Conservation (phyloP, 2,329 filamentous ascomycete species). For the Hypomyces rosellus region DNA sequence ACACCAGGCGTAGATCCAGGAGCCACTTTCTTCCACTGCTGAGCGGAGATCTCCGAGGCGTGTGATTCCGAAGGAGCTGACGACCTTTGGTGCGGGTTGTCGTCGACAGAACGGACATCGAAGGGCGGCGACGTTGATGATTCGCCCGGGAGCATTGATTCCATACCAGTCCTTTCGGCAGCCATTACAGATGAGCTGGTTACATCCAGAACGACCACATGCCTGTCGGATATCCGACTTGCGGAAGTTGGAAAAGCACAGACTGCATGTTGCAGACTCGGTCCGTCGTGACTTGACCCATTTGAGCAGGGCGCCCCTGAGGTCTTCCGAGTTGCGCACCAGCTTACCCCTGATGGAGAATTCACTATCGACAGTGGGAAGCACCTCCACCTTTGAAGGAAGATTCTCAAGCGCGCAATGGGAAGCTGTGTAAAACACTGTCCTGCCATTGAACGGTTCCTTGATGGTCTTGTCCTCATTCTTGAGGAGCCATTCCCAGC, state of each 20-base stretch:
- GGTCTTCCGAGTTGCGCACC: conserved; percentile 33
- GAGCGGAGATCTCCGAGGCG: conserved; percentile 30
- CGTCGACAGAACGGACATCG: conserved; percentile 46
- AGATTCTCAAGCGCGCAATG: conserved; percentile 27
- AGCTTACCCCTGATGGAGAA: conserved; percentile 34
- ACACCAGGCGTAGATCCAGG: conserved; percentile 46
- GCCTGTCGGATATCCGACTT: conserved; percentile 33
- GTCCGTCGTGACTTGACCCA: conserved; percentile 33
- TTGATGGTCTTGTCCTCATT: conserved; percentile 31
- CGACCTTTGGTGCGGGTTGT: conserved; percentile 30
- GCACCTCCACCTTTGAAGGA: conserved; percentile 30
- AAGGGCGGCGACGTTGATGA: conserved; percentile 43
- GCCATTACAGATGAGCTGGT: conserved; percentile 34
- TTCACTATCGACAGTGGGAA: conserved; percentile 18
- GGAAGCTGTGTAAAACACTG: conserved; percentile 33
- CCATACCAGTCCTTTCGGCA: conserved; percentile 42
- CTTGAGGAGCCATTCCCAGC: conserved; percentile 36
- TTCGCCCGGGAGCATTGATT: conserved; percentile 33
- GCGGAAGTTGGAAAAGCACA: conserved; percentile 37
- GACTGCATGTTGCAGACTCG: conserved; percentile 35
- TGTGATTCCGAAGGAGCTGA: conserved; percentile 32
- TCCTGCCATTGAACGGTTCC: conserved; percentile 32
- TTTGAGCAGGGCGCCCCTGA: conserved; percentile 28
- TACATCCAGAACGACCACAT: conserved; percentile 40
- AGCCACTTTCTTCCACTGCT: conserved; percentile 34